Base-by-base conservation (phyloP, 805 yeast species). In the Starmerella cellae region DNA sequence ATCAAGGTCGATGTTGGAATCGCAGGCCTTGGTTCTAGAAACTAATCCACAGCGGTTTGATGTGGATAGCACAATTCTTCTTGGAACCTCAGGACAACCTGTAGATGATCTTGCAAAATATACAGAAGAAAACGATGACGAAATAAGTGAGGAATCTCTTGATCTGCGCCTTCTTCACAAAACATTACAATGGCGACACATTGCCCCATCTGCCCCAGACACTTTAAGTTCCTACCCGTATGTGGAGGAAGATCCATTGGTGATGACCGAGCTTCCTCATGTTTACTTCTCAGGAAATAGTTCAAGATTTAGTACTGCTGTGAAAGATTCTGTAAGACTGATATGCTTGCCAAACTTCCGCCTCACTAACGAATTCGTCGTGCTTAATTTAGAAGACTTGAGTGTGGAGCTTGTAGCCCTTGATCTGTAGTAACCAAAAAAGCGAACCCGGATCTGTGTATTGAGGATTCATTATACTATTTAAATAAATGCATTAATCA, bases 191-290 rank as follows among this genome's bases (percentile, higher is more conserved):
- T 87, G 95, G 94, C 88, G 85, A 54, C 83, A 83, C 55, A 66
- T 82, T 20, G 77, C 82, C 1, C 98, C 98, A 2, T 85, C 96
- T 0, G 94, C 95, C 1, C 98, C 98, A 0, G 97, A 91, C 55
- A 91, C 98, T 0, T 62, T 91, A 34, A 80, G 87, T 70, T 77
- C 94, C 50, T 85, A 83, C 53, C 96, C 98, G 1, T 87, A 69
- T 54, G 70, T 71, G 10, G 73, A 75, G 21, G 54, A 57, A 2
- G 97, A 91, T 59, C 97, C 97, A 3, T 84, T 88, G 59, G 63
- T 91, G n/a, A 44, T 64, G 9, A 64, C 64, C 9, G 82, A 82
- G 54, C 74, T 82, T 16, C 97, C 97, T 1, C 87, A 84, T 57
- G 79, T 87, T 2, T 84, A 81, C 55, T 75, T 83, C 52, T 83